These are phyloP conservation scores for Pyricularia sp. DNA, from an alignment of 2,329 filamentous ascomycete genomes.

Conservation along the genomic window DNA sequence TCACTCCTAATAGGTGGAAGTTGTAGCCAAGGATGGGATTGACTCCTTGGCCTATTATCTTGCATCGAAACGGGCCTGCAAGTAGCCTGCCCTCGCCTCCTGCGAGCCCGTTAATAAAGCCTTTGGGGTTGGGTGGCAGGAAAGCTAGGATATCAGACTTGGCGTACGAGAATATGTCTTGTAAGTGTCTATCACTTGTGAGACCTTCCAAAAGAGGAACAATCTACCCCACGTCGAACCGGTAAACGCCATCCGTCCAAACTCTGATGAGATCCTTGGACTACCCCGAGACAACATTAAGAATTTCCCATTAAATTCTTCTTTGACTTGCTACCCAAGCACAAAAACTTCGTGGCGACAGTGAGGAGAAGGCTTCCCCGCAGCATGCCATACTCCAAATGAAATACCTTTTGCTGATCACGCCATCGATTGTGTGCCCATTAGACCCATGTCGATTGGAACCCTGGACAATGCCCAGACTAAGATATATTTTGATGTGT, in stretches of 20 bases:
- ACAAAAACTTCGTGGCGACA: background rate
- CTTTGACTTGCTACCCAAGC: too few species aligned
- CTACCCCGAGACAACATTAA: background rate
- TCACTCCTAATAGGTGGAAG: background rate
- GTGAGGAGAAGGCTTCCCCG: background rate
- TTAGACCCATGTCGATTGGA: background rate
- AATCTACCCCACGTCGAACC: background rate
- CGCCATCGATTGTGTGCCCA: background rate
- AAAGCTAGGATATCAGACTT: background rate
- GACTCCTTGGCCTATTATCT: background rate
- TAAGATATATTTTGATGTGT: background rate
- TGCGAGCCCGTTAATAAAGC: background rate
- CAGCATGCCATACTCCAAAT: background rate
- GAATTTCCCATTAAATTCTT: too few species aligned
- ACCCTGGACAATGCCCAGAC: background rate
- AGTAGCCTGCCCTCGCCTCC: too few species aligned
- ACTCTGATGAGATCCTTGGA: background rate
- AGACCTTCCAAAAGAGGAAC: background rate
- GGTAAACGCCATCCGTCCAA: background rate
- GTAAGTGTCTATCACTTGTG: background rate
- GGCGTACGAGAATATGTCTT: background rate
- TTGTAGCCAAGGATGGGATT: background rate
- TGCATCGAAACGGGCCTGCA: background rate
- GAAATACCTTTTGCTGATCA: background rate
- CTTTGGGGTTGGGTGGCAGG: background rate